Evolutionary conservation across 73 alveolate species (phyloP).

Genomic region (Halteria grandinella): DNA sequence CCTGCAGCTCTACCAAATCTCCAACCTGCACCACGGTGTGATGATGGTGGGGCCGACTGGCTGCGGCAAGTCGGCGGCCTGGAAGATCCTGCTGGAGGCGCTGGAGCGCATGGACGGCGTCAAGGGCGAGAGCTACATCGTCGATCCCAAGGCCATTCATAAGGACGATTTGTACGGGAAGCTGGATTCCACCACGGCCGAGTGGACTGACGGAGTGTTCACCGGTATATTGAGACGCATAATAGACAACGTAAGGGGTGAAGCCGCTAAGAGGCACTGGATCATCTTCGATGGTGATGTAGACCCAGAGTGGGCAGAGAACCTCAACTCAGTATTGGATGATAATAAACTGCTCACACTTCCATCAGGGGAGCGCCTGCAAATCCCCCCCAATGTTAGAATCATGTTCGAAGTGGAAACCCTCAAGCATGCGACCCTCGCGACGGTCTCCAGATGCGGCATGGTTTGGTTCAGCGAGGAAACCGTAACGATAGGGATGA

Average conservation of each 20-base stretch:
- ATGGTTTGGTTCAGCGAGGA: slow-evolving; percentile 99
- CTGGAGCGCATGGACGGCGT: slow-evolving; percentile 90
- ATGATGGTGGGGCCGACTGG: slow-evolving; percentile 99
- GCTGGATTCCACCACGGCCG: slow-evolving; percentile 98
- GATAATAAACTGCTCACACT: slow-evolving; percentile 98
- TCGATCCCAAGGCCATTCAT: slow-evolving; percentile 98
- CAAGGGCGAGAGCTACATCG: slow-evolving; percentile 97
- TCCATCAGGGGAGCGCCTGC: slow-evolving; percentile 99
- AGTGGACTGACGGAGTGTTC: slow-evolving; percentile 99
- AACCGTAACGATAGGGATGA: slow-evolving; percentile 88
- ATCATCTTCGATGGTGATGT: slow-evolving; percentile 99
- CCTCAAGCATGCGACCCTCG: slow-evolving; percentile 98
- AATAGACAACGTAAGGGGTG: slow-evolving; percentile 96
- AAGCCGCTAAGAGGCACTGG: slow-evolving; percentile 98
- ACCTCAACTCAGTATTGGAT: slow-evolving; percentile 98
- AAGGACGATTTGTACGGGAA: slow-evolving; percentile 99
- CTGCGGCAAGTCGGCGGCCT: slow-evolving; percentile 98
- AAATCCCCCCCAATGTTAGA: slow-evolving; percentile 99
- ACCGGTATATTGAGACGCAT: slow-evolving; percentile 95
- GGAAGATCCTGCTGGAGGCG: slow-evolving; percentile 98
- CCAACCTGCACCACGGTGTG: slow-evolving; percentile 95
- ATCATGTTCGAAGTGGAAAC: slow-evolving; percentile 99
- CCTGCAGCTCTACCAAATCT: slow-evolving; percentile 88
- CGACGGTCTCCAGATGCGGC: slow-evolving; percentile 99
- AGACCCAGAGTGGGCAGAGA: slow-evolving; percentile 99